These are phyloP conservation scores for Russula virescens DNA, from an alignment of 768 basidiomycete genomes.

Conservation along the genomic window DNA sequence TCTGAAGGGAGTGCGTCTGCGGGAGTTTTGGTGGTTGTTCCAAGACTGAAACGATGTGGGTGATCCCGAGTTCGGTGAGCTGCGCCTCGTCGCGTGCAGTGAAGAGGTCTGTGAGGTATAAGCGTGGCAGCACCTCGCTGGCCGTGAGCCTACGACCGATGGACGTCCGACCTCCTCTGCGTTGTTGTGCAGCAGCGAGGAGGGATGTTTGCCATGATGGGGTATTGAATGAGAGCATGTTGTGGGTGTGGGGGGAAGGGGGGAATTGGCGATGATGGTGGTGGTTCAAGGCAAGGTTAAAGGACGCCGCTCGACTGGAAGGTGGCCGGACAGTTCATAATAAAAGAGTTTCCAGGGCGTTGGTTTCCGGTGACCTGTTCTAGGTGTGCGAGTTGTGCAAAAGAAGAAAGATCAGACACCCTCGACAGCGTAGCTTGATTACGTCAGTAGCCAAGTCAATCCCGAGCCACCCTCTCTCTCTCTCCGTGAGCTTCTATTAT, in stretches of 20 bases:
- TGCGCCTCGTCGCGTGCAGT: constrained; percentile 46
- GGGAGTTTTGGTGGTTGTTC: constrained; percentile 41
- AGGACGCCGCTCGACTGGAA: not conserved
- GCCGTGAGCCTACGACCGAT: constrained; percentile 8
- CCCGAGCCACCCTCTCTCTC: too few relatives aligned
- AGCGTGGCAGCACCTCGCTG: constrained; percentile 37
- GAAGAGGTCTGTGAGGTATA: constrained; percentile 60
- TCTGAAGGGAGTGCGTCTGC: constrained; percentile 31
- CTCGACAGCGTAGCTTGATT: too few relatives aligned
- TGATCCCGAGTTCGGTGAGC: constrained; percentile 57
- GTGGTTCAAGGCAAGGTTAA: not conserved
- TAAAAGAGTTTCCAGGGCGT: not conserved
- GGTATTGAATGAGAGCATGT: constrained; percentile 15
- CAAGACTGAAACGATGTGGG: constrained; percentile 64
- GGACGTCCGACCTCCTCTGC: not conserved
- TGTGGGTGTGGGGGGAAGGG: not conserved
- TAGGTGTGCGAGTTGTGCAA: not conserved
- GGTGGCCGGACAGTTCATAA: not conserved
- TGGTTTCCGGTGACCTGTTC: not conserved
- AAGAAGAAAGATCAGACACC: not conserved
- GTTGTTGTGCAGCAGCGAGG: constrained; percentile 8
- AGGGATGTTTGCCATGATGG: constrained; percentile 17
- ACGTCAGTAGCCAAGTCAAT: too few relatives aligned
- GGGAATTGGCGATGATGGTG: not conserved
- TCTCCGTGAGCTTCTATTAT: too few relatives aligned